These are phyloP conservation scores for Albatrellus sp. DNA, from an alignment of 1,284 basidiomycete species.

Conservation along the genomic window DNA sequence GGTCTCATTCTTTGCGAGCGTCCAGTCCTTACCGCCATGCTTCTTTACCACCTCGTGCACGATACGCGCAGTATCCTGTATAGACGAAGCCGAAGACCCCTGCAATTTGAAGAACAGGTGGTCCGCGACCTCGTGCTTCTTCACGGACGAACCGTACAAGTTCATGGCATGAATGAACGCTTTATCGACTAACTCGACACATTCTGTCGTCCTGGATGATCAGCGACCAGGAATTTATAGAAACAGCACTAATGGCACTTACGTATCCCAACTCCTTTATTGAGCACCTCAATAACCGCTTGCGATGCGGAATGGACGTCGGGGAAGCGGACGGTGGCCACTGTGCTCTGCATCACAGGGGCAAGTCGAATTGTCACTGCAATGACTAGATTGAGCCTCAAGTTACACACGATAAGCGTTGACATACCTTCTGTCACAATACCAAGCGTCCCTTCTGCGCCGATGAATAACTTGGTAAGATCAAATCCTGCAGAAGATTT, in stretches of 20 bases:
- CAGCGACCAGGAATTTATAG: not conserved
- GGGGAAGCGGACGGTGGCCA: constrained; percentile 60
- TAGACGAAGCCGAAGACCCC: constrained; percentile 46
- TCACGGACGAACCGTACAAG: constrained; percentile 40
- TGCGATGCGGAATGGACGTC: constrained; percentile 54
- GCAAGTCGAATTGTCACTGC: constrained; percentile 59
- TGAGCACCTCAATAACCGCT: constrained; percentile 67
- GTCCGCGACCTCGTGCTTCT: constrained; percentile 58
- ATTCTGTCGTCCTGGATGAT: constrained; percentile 23
- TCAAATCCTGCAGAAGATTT: constrained; percentile 93
- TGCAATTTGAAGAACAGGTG: constrained; percentile 86
- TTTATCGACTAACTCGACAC: constrained; percentile 69
- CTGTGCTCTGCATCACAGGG: constrained; percentile 68
- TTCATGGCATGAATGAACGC: constrained; percentile 65
- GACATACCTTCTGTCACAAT: constrained; percentile 76
- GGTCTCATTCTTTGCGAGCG: constrained; percentile 51
- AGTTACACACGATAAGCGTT: constrained; percentile 9
- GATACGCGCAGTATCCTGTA: constrained; percentile 51
- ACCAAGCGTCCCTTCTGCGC: constrained; percentile 89
- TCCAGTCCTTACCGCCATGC: constrained; percentile 61
- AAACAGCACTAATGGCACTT: not conserved
- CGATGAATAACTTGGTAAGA: constrained; percentile 84
- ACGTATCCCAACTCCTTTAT: constrained; percentile 42
- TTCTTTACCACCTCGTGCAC: constrained; percentile 45
- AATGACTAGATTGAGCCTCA: not conserved